Evolutionary conservation across 768 basidiomycete species (phyloP).

Genomic region (Gloeostereum incarnatum): DNA sequence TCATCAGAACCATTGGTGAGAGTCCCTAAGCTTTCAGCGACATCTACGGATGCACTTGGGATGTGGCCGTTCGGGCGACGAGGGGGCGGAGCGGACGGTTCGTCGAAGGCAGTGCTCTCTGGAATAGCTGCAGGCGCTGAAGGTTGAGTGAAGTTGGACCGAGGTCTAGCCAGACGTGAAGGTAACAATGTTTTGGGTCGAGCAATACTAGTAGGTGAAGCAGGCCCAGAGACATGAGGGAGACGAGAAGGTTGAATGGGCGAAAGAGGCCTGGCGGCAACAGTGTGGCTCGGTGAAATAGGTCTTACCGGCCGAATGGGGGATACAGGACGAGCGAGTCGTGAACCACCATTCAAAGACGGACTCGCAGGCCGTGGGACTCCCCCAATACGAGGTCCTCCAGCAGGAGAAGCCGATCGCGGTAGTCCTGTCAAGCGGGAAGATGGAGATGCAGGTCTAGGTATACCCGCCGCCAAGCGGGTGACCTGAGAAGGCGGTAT

Average conservation of each 20-base stretch:
- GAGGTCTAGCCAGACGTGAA: slow-evolving; percentile 64
- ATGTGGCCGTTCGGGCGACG: slow-evolving; percentile 9
- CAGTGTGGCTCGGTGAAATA: slow-evolving; percentile 25
- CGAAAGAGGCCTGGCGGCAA: slow-evolving; percentile 36
- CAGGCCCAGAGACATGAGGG: slow-evolving; percentile 19
- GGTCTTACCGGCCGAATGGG: slow-evolving; percentile 22
- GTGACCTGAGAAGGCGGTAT: slow-evolving; percentile 39
- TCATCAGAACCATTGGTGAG: slow-evolving; percentile 38
- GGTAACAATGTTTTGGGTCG: slow-evolving; percentile 66
- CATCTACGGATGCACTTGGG: slow-evolving; percentile 11
- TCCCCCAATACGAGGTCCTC: slow-evolving; percentile 27
- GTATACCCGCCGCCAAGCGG: slow-evolving; percentile 37
- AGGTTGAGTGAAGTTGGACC: slow-evolving; percentile 31
- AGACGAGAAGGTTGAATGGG: slow-evolving; percentile 26
- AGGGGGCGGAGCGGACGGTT: slow-evolving; percentile 13
- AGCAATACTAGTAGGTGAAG: slow-evolving; percentile 34
- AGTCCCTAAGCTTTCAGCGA: too few species aligned
- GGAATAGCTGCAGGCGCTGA: slow-evolving; percentile 9
- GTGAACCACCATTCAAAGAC: slow-evolving; percentile 25
- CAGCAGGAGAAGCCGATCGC: slow-evolving; percentile 43
- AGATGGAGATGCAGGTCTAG: slow-evolving; percentile 44
- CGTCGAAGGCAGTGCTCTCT: slow-evolving; percentile 1
- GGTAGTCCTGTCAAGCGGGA: slow-evolving; percentile 26
- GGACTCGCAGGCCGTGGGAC: slow-evolving; percentile 43
- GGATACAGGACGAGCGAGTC: slow-evolving; percentile 32